A percentile compares a stretch with the other conserved stretches of the same genome.
These are phyloP conservation scores for Begonia loranthoides DNA, from an alignment of 306 rosid genomes.

Conservation along the genomic window DNA sequence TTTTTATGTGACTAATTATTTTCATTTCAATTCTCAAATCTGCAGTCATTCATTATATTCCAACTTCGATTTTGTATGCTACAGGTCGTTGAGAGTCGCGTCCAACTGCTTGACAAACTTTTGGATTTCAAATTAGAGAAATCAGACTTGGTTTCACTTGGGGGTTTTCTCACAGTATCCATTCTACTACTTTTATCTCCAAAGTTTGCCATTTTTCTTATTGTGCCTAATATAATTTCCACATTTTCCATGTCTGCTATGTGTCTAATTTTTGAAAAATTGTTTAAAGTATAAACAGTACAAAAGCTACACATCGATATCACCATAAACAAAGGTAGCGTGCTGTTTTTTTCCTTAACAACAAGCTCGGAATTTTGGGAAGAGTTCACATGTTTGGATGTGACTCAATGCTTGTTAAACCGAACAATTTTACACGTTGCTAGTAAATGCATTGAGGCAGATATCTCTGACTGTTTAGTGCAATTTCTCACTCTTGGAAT, in stretches of 20 bases:
- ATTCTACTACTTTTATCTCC: slow-evolving; percentile 1
- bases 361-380: slow-evolving; percentile 74
- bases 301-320: too few species aligned
- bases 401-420: slow-evolving; percentile 70
- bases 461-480: slow-evolving; percentile 26
- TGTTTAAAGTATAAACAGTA: too few species aligned
- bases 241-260: not conserved
- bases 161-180: slow-evolving; percentile 60
- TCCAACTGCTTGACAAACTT: slow-evolving; percentile 36
- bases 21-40: not conserved
- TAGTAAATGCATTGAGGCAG: slow-evolving; percentile 27
- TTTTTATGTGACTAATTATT: not conserved
- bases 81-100: slow-evolving; percentile 62
- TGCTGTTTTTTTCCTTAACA: slow-evolving; percentile 37
- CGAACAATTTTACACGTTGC: slow-evolving; percentile 44
- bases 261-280: not conserved
- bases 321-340: too few species aligned
- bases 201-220: not conserved
- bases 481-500: slow-evolving; percentile 55
- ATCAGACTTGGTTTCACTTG: slow-evolving; percentile 32
- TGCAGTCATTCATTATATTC: not conserved
- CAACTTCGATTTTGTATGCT: not conserved
- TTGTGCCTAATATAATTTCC: not conserved
- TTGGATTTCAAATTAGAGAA: slow-evolving; percentile 30
- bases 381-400: slow-evolving; percentile 83